Evolutionary conservation across 768 basidiomycete species (phyloP).

Genomic region (Mycena galopus): DNA sequence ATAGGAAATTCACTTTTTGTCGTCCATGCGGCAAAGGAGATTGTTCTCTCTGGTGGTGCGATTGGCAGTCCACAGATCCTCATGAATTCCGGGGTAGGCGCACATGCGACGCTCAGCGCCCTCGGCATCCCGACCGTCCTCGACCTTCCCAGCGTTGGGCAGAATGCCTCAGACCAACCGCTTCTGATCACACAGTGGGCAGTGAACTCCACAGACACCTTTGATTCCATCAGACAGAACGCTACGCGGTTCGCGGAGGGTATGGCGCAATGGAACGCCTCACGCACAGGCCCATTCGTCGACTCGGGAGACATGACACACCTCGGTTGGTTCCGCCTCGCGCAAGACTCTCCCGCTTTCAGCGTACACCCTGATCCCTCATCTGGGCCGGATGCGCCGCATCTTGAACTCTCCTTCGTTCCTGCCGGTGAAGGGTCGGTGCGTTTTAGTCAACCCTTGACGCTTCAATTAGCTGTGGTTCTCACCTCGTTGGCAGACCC

Average conservation of each 20-base stretch:
- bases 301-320: slow-evolving; percentile 1
- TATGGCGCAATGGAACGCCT: slow-evolving; percentile 8
- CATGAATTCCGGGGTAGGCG: slow-evolving; percentile 11
- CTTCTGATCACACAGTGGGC: not conserved
- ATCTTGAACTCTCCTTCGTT: slow-evolving; percentile 5
- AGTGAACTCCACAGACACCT: not conserved
- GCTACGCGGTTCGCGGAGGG: not conserved
- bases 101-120: not conserved
- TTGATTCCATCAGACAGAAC: not conserved
- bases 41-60: slow-evolving; percentile 49
- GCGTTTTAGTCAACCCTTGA: too few species aligned
- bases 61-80: slow-evolving; percentile 34
- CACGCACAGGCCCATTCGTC: slow-evolving; percentile 16
- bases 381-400: not conserved
- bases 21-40: slow-evolving; percentile 42
- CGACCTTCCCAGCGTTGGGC: slow-evolving; percentile 4
- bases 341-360: not conserved
- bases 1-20: not conserved
- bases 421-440: not conserved
- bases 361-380: not conserved
- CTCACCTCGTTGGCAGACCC: too few species aligned
- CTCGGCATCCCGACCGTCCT: slow-evolving; percentile 7
- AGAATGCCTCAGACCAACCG: slow-evolving; percentile 20
- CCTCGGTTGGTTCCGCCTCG: not conserved
- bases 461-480: too few species aligned